A percentile compares a stretch with the other conserved stretches of the same genome.
phyloP scores from a whole-genome alignment of 306 rosid species.

The Boehmeria nivea region DNA sequence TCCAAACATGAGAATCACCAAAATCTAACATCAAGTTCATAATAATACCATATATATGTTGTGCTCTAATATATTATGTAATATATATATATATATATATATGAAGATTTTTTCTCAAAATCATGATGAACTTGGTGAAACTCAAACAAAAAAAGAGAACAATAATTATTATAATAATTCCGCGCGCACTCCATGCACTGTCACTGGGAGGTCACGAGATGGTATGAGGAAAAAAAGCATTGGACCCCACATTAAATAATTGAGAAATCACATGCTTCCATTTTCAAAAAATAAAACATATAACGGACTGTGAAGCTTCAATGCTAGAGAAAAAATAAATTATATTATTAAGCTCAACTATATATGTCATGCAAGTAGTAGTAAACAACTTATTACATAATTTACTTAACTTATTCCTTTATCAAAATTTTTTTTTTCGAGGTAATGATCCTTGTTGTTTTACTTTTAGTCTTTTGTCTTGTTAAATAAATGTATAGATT shows the following conservation, averaged over 20 bases:
- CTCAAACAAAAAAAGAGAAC: not conserved
- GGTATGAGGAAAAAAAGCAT: constrained; percentile 7
- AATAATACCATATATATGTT: not conserved
- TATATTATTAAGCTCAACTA: not conserved
- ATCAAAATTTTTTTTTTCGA: no score
- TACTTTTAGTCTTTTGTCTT: no score
- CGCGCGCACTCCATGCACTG: constrained; percentile 11
- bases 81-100: not conserved
- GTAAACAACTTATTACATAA: no score
- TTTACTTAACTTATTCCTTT: no score
- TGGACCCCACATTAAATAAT: constrained; percentile 20
- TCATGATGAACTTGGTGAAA: constrained; percentile 6
- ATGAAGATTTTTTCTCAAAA: not conserved
- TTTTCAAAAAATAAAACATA: not conserved
- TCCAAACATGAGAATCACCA: not conserved
- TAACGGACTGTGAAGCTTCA: not conserved
- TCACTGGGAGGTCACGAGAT: constrained; percentile 28
- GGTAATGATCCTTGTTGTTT: no score
- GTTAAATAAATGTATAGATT: no score
- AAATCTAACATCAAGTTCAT: not conserved
- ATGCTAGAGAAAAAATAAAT: no score
- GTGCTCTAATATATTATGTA: not conserved
- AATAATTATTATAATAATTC: not conserved
- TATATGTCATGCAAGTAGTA: not conserved
- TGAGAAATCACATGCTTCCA: constrained; percentile 10